phyloP scores from a whole-genome alignment of 2,329 filamentous ascomycete species.

The Torrubiella hemipterigena region DNA sequence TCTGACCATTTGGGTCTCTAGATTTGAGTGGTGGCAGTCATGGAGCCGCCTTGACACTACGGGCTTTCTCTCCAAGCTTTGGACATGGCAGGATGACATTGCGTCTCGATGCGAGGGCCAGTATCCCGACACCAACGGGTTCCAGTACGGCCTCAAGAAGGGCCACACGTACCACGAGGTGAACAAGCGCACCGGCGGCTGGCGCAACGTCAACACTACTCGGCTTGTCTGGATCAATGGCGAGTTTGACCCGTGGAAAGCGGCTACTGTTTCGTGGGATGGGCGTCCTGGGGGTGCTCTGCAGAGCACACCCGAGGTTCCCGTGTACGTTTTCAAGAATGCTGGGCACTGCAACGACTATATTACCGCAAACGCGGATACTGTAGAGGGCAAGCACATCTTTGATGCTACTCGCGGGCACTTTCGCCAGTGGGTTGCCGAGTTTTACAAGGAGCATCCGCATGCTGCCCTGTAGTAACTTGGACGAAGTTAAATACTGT shows the following conservation, averaged over 20 bases:
- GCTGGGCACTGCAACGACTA: constrained; percentile 48
- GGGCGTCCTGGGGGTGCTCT: constrained; percentile 11
- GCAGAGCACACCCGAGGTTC: constrained; percentile 33
- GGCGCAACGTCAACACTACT: constrained; percentile 2
- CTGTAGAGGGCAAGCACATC: constrained; percentile 39
- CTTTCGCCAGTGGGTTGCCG: constrained; percentile 50
- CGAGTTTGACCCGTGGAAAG: constrained; percentile 4
- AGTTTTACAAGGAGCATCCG: constrained; percentile 28
- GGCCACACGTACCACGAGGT: constrained; percentile 24
- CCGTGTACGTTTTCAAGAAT: constrained; percentile 18
- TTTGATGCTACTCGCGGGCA: constrained; percentile 43
- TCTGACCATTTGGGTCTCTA: not conserved
- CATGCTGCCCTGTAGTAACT: too few species aligned
- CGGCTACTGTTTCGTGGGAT: constrained; percentile 2
- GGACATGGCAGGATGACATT: not conserved
- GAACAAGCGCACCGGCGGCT: constrained; percentile 6
- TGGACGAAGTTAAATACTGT: too few species aligned
- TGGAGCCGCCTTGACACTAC: not conserved
- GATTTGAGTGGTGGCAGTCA: not conserved
- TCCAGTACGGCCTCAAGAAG: constrained; percentile 19
- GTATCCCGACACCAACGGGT: not conserved
- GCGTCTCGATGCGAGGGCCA: not conserved
- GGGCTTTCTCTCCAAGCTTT: not conserved
- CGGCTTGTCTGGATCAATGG: constrained; percentile 5
- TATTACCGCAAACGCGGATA: constrained; percentile 49